These are phyloP conservation scores for Lagenidium sp. DNA, from an alignment of 352 stramenopile genomes.

Conservation along the genomic window DNA sequence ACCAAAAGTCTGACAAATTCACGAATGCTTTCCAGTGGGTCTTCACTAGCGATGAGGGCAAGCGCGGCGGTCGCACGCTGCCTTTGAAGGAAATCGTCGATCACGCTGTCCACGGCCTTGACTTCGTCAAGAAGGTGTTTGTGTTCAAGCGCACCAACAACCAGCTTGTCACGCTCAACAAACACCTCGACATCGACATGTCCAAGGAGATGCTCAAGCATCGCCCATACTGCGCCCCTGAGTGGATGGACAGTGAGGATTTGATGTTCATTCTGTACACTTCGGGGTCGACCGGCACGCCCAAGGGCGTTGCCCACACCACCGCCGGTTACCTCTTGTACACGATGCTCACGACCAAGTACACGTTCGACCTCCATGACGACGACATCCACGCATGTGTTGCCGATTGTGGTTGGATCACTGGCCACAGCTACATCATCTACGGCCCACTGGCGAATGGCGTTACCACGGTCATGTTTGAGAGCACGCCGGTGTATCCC, in stretches of 20 bases:
- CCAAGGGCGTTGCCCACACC: constrained; percentile 94
- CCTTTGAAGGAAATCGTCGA: constrained; percentile 96
- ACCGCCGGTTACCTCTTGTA: constrained; percentile 95
- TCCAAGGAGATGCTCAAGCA: constrained; percentile 80
- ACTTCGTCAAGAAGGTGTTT: constrained; percentile 92
- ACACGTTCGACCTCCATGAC: constrained; percentile 91
- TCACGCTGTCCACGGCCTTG: constrained; percentile 79
- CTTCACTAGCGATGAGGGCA: constrained; percentile 92
- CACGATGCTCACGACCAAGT: constrained; percentile 90
- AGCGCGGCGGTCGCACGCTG: constrained; percentile 88
- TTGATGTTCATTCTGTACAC: constrained; percentile 98
- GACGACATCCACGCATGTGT: constrained; percentile 94
- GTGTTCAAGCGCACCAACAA: constrained; percentile 90
- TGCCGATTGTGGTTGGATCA: constrained; percentile 96
- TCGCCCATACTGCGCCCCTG: constrained; percentile 92
- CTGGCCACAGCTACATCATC: constrained; percentile 95
- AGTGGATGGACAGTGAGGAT: constrained; percentile 96
- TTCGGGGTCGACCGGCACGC: constrained; percentile 92
- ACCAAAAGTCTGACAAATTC: too few relatives aligned
- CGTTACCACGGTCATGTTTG: constrained; percentile 98
- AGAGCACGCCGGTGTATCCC: constrained; percentile 96
- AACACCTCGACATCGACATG: constrained; percentile 91
- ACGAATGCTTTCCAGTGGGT: constrained; percentile 85
- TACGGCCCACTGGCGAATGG: constrained; percentile 96
- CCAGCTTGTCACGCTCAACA: constrained; percentile 62